These are phyloP conservation scores for Sphaerulina vaccinii DNA, from an alignment of 2,329 filamentous ascomycete species.

Conservation along the genomic window DNA sequence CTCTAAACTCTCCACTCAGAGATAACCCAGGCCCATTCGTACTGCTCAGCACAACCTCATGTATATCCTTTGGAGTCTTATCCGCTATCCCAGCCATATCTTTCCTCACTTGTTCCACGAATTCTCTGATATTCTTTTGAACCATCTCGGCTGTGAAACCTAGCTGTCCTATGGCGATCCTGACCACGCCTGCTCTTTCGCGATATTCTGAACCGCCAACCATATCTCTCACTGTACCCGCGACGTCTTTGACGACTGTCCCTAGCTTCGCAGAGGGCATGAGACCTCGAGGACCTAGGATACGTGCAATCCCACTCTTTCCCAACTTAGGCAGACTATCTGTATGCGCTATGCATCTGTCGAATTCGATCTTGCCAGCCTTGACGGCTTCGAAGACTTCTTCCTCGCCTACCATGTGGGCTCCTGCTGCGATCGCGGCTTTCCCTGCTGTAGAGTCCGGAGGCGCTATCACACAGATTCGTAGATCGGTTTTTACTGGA, in stretches of 20 bases:
- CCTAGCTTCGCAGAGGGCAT: constrained; percentile 90
- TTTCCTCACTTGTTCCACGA: constrained; percentile 74
- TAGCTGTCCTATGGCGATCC: constrained; percentile 88
- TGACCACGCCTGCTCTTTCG: constrained; percentile 78
- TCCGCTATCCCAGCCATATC: constrained; percentile 68
- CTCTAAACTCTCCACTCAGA: constrained; percentile 74
- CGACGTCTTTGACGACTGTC: constrained; percentile 81
- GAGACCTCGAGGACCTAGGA: constrained; percentile 83
- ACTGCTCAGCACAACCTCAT: constrained; percentile 77
- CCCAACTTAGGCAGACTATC: constrained; percentile 75
- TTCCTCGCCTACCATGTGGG: constrained; percentile 80
- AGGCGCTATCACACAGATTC: constrained; percentile 88
- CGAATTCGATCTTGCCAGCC: constrained; percentile 78
- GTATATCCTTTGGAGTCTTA: constrained; percentile 68
- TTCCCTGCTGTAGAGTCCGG: constrained; percentile 71
- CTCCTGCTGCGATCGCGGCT: constrained; percentile 75
- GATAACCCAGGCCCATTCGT: constrained; percentile 85
- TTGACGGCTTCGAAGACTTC: constrained; percentile 77
- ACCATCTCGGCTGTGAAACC: constrained; percentile 85
- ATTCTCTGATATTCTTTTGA: constrained; percentile 75
- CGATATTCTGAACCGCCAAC: constrained; percentile 83
- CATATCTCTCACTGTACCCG: constrained; percentile 72
- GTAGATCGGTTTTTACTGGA: constrained; percentile 82
- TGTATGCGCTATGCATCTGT: constrained; percentile 81
- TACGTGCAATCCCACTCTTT: constrained; percentile 74